Evolutionary conservation across 208 protist genomes (phyloP), one percentile per base, ranked within the genome.

Genomic region (Tritrichomonas musculus): DNA sequence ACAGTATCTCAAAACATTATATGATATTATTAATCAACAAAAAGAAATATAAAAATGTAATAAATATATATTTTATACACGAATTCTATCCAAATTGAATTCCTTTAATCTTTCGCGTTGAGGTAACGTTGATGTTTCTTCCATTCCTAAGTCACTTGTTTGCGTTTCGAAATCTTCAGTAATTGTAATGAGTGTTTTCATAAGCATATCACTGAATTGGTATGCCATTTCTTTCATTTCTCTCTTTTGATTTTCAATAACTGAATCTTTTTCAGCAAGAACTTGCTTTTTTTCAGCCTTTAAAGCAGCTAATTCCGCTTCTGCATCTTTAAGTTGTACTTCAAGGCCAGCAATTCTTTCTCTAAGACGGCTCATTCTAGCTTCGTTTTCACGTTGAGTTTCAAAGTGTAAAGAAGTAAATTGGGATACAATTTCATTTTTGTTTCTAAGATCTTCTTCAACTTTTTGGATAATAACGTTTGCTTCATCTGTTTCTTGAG

Each of bases 221-320:
- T 84, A 84, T 3, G 73, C 73, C 73, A 84, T 84, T 53, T 84
- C 73, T 53, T 84, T 84, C 73, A 84, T 84, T 53, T 84, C 73
- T 84, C 73, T 84, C 25, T 84, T 84, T 53, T 84, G 73, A 25
- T 84, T 84, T n/a, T 84, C 73, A 84, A 84, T 84, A 20, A 84
- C 44, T 33, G 73, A 84, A 84, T 84, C 73, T 53, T 84, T 84
- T 53, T 84, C 73, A 33, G 36, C 27, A 22, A 84, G 36, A 53
- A 84, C 73, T 30, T 53, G 20, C 36, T 84, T 44, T n/a, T 84
- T 84, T n/a, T 84, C 73, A 13, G 73, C 36, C 30, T 84, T 84
- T 13, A 84, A n/a, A 84, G 20, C 44, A 53, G 27, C 73, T 22
- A 84, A 30, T 84, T 84, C 73, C 17, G 27, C 36, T 84, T 33